Evolutionary conservation across 2,329 filamentous ascomycete genomes (phyloP).

Genomic region (Orbilia blumenaviensis): DNA sequence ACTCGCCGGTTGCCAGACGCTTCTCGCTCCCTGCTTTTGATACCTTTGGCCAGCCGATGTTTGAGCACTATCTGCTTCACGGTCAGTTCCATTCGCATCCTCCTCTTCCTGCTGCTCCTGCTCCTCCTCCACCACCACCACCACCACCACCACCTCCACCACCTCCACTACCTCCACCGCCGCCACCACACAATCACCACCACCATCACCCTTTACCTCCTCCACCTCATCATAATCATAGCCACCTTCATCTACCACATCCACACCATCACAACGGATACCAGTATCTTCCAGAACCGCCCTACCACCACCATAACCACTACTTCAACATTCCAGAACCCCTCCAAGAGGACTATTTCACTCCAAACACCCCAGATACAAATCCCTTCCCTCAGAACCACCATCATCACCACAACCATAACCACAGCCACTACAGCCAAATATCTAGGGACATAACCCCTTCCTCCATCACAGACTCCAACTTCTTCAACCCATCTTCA

Average conservation of each 20-base stretch:
- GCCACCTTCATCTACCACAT: not conserved
- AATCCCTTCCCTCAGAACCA: slow-evolving; percentile 9
- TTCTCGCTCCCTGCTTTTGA: slow-evolving; percentile 29
- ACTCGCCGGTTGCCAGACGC: slow-evolving; percentile 4
- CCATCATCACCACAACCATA: too few relatives aligned
- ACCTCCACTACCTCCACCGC: too few relatives aligned
- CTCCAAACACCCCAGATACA: not conserved
- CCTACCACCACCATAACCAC: too few relatives aligned
- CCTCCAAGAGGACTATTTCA: slow-evolving; percentile 20
- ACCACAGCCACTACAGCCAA: not conserved
- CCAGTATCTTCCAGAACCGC: slow-evolving; percentile 10
- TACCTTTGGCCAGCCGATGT: slow-evolving; percentile 28
- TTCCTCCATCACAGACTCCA: not conserved
- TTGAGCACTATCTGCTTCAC: slow-evolving; percentile 24
- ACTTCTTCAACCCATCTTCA: not conserved
- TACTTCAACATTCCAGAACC: slow-evolving; percentile 41
- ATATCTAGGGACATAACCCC: slow-evolving; percentile 38
- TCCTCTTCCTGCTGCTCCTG: not conserved
- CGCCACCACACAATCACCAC: not conserved
- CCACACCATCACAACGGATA: not conserved
- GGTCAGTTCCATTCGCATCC: slow-evolving; percentile 19
- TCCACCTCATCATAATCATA: not conserved
- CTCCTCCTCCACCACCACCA: not conserved
- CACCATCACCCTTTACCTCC: not conserved
- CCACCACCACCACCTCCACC: not conserved